Base-by-base conservation (phyloP, 805 yeast genomes). In the Saturnispora kantuleensis region DNA sequence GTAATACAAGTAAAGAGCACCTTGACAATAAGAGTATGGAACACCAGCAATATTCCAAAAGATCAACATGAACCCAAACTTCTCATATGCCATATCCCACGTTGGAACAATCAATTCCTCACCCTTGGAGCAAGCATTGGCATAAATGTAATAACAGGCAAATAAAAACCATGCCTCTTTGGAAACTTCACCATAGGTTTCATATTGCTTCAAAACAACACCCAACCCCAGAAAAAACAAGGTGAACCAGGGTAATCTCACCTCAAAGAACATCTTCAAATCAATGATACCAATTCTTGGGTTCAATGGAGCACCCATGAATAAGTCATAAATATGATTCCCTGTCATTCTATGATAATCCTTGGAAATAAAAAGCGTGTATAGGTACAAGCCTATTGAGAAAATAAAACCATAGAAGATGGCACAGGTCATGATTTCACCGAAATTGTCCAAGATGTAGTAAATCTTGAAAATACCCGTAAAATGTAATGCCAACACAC, bases 11-110 rank as follows among this genome's bases (percentile, higher is more conserved):
- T 68, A 93, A 56, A 93, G 71, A 10, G 96, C 85, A 64, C 94
- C 82, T 60, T 88, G 96, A 66, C 97, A 87, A 70, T 93, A 93
- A 36, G 97, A 90, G 78, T 81, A 93, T 40, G 98, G 98, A 35
- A 93, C 98, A 57, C 98, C 98, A 30, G 97, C 96, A 63, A 93
- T 87, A 69, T 93, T 93, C 98, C 98, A 93, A 73, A 93, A 93
- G 56, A 89, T 79, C 53, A 93, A 76, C 97, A 93, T 89, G 72
- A 93, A 93, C n/a, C 98, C 98, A 57, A 93, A 93, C 68, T 93
- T 93, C 65, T 93, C 98, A 65, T 93, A 93, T 30, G 95, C 96
- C 97, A 93, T 90, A 65, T 93, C 98, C 97, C 98, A 93, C 15
- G 96, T 84, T 55, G 97, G 96, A 50, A 89, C 95, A 62, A 93